phyloP scores from a whole-genome alignment of 2,329 filamentous ascomycete species.

The Colletotrichum eremochloae region DNA sequence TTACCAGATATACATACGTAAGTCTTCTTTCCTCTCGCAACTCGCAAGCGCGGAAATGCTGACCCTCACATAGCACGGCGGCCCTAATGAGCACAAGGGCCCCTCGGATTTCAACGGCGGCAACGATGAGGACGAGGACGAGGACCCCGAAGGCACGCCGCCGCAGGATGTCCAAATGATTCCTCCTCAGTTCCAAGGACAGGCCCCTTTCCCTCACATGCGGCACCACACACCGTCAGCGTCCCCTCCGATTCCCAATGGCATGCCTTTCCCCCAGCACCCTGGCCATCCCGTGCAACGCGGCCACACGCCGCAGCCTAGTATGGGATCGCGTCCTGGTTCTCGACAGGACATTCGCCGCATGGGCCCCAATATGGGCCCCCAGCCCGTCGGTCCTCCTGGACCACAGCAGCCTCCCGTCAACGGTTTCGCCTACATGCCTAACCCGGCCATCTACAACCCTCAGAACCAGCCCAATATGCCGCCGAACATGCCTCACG shows the following conservation, averaged over 20 bases:
- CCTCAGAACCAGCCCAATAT: constrained; percentile 65
- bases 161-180: constrained; percentile 76
- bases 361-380: constrained; percentile 79
- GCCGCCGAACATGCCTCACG: constrained; percentile 55
- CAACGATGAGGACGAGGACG: constrained; percentile 87
- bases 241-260: constrained; percentile 89
- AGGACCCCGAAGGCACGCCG: constrained; percentile 80
- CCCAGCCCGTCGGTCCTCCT: constrained; percentile 71
- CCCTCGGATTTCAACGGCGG: constrained; percentile 91
- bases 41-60: constrained; percentile 38
- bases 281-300: constrained; percentile 64
- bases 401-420: constrained; percentile 66
- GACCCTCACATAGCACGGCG: constrained; percentile 77
- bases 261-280: constrained; percentile 74
- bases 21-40: constrained; percentile 53
- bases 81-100: constrained; percentile 95
- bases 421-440: constrained; percentile 86
- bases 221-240: constrained; percentile 86
- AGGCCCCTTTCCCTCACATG: constrained; percentile 82
- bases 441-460: constrained; percentile 88
- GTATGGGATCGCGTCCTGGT: constrained; percentile 79
- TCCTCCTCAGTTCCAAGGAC: constrained; percentile 77
- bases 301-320: constrained; percentile 85
- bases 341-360: constrained; percentile 86
- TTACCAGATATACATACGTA: constrained; percentile 92